Evolutionary conservation across 2,329 filamentous ascomycete genomes (phyloP).

Genomic region (Parascedosporium putredinis): DNA sequence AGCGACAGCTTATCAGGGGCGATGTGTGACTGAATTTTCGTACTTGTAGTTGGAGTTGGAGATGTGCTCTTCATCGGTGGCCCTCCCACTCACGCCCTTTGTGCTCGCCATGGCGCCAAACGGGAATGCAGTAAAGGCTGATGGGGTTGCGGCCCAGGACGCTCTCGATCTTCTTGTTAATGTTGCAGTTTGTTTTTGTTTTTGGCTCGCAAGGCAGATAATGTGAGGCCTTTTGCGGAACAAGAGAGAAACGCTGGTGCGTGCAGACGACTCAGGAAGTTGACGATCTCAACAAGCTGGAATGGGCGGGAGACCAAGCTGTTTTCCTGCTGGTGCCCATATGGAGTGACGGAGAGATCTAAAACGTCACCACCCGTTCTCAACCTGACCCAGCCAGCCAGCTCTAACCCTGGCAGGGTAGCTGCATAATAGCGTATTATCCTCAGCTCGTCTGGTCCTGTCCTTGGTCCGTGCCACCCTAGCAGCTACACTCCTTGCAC

Average conservation of each 20-base stretch:
- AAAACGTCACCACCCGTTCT: neutral
- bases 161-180: too few species aligned
- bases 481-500: neutral
- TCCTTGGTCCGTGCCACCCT: neutral
- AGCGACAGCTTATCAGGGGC: too few species aligned
- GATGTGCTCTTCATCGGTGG: neutral
- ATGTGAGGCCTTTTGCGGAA: too few species aligned
- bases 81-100: neutral
- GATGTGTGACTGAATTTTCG: too few species aligned
- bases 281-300: neutral
- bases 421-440: too few species aligned
- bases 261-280: neutral
- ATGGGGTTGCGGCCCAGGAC: neutral
- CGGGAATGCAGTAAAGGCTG: neutral
- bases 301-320: neutral
- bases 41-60: conserved; percentile 3
- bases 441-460: neutral
- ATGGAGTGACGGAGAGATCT: neutral
- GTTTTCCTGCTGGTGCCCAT: neutral
- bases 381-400: neutral
- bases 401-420: too few species aligned
- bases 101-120: conserved; percentile 5
- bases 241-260: too few species aligned
- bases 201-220: too few species aligned
- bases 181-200: too few species aligned